Percentiles rank a stretch among this genome's conserved stretches.
These are phyloP conservation scores for Pestalotiopsis sp. DNA, from an alignment of 2,329 filamentous ascomycete species.

Conservation along the genomic window DNA sequence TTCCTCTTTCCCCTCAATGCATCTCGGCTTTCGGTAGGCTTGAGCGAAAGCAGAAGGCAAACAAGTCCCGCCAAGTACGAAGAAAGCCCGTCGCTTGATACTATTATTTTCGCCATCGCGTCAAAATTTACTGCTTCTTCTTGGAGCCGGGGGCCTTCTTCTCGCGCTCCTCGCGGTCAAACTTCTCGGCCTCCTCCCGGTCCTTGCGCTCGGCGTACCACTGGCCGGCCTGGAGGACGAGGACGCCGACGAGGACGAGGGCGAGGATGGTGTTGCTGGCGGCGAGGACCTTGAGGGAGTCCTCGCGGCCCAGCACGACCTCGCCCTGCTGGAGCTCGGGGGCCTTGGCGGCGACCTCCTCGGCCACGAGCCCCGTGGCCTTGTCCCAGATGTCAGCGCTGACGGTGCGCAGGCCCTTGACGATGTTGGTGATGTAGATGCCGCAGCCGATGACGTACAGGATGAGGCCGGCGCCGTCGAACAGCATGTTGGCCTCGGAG, in stretches of 20 bases:
- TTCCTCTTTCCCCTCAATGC: no score
- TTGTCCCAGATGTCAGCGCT: constrained; percentile 66
- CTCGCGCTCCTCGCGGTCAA: constrained; percentile 48
- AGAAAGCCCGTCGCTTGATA: neutral
- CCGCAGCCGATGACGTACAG: constrained; percentile 86
- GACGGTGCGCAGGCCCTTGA: constrained; percentile 88
- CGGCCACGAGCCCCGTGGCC: constrained; percentile 7
- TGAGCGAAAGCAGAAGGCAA: no score
- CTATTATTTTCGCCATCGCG: neutral
- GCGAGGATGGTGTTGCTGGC: constrained; percentile 97
- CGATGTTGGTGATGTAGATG: constrained; percentile 94
- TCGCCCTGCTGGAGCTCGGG: constrained; percentile 44
- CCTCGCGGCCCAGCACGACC: constrained; percentile 77
- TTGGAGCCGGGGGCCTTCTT: constrained; percentile 34
- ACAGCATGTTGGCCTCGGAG: constrained; percentile 91
- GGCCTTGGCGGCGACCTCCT: neutral
- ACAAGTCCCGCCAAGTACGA: neutral
- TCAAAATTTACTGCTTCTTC: constrained; percentile 17
- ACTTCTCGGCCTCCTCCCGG: constrained; percentile 72
- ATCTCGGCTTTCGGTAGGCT: no score
- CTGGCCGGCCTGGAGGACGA: constrained; percentile 93
- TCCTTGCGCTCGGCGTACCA: constrained; percentile 99
- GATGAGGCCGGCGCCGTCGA: constrained; percentile 81
- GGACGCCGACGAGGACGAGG: constrained; percentile 84
- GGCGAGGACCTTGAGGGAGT: constrained; percentile 85